Percentiles rank a stretch among this genome's conserved stretches.
Conservation (phyloP, 2,329 filamentous ascomycete species). For the Aspergillus sp. region DNA sequence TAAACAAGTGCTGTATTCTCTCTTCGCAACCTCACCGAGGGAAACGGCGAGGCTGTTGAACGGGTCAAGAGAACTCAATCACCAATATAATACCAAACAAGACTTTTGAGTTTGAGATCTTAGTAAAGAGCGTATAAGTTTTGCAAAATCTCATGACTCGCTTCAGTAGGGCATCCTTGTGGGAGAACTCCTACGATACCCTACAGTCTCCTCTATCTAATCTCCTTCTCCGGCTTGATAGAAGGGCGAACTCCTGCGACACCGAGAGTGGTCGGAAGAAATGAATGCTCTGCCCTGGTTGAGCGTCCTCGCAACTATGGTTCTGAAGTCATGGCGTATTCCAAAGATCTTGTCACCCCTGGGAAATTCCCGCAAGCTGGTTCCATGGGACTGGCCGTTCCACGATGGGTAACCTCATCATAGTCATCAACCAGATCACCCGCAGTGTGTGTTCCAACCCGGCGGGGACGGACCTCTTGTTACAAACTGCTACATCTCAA, state of each 20-base stretch:
- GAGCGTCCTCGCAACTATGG: neutral
- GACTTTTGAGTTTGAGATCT: neutral
- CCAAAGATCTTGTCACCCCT: conserved; percentile 19
- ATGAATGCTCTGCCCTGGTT: neutral
- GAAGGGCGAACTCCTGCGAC: conserved; percentile 1
- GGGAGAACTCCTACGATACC: neutral
- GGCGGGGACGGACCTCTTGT: conserved; percentile 10
- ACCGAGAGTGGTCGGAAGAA: neutral
- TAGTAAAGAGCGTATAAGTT: neutral
- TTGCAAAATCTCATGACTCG: neutral
- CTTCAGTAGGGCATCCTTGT: neutral
- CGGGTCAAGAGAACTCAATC: neutral
- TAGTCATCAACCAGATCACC: conserved; percentile 12
- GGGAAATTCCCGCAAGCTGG: conserved; percentile 24
- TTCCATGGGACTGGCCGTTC: conserved; percentile 28
- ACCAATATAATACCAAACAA: neutral
- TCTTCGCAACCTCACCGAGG: neutral
- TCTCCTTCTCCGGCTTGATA: neutral
- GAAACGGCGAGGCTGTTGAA: neutral
- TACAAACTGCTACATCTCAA: conserved; percentile 9
- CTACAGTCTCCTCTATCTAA: neutral
- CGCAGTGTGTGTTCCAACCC: conserved; percentile 15
- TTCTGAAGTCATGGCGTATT: conserved; percentile 11
- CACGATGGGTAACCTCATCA: conserved; percentile 24
- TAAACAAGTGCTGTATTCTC: conserved; percentile 1